Conservation (phyloP, 257 asterid species). For the Ehretia macrophylla region DNA sequence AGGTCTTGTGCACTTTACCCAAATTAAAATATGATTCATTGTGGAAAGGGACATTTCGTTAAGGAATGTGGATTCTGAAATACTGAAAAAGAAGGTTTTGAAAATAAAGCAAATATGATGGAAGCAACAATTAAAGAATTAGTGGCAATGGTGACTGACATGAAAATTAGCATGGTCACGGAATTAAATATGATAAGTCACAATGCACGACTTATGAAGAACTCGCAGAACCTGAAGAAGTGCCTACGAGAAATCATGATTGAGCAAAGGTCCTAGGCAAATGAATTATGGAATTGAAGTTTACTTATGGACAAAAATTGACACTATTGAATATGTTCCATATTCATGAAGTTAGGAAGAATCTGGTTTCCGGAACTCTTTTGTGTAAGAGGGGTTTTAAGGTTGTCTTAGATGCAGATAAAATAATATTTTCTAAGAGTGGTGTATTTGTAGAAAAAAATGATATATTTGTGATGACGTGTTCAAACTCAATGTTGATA, state of each 20-base stretch:
- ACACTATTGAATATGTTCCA: not conserved
- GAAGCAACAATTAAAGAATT: too few relatives aligned
- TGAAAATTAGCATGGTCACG: not conserved
- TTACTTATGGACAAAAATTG: not conserved
- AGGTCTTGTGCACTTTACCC: too few relatives aligned
- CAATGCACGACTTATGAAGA: not conserved
- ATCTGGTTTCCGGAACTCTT: not conserved
- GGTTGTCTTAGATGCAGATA: not conserved
- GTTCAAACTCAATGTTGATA: not conserved
- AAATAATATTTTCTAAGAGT: conserved; percentile 1
- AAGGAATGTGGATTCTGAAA: too few relatives aligned
- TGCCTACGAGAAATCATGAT: not conserved
- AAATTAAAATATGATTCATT: too few relatives aligned
- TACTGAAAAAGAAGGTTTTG: too few relatives aligned
- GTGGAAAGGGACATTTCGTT: too few relatives aligned
- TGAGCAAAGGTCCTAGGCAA: not conserved
- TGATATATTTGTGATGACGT: not conserved
- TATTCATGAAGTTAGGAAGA: not conserved
- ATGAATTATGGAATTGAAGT: not conserved
- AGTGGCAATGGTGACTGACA: not conserved
- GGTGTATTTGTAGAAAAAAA: conserved; percentile 4
- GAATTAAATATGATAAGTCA: not conserved
- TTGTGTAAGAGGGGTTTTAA: not conserved
- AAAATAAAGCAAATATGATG: too few relatives aligned
- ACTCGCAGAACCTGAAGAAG: not conserved